Conservation (phyloP, 257 asterid species). For the Ehretia macrophylla region DNA sequence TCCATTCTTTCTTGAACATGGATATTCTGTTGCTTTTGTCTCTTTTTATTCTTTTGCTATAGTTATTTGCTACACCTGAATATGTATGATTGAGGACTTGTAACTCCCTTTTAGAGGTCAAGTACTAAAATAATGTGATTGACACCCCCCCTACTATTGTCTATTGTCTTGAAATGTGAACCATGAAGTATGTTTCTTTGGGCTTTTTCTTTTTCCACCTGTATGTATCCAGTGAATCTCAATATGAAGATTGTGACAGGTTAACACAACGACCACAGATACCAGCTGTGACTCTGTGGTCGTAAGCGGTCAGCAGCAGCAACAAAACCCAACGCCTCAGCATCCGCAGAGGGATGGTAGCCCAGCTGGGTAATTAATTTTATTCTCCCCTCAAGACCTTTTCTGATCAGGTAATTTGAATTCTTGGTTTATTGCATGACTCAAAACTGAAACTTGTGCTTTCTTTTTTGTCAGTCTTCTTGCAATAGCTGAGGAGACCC, state of each 20-base stretch:
- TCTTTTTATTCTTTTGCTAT: too few species aligned
- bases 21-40: too few species aligned
- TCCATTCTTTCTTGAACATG: too few species aligned
- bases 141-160: too few species aligned
- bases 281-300: slow-evolving; percentile 96
- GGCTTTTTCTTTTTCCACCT: too few species aligned
- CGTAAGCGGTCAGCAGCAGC: slow-evolving; percentile 6
- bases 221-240: too few species aligned
- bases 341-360: slow-evolving; percentile 89
- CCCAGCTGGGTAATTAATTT: slow-evolving; percentile 95
- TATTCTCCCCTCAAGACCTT: neutral
- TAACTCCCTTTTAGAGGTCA: too few species aligned
- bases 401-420: neutral
- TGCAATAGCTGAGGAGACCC: slow-evolving; percentile 98
- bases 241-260: neutral
- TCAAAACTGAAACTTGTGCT: neutral
- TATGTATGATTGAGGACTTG: too few species aligned
- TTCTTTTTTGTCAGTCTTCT: slow-evolving; percentile 54
- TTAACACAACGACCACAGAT: slow-evolving; percentile 64
- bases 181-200: too few species aligned
- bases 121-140: too few species aligned
- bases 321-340: slow-evolving; percentile 43
- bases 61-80: too few species aligned
- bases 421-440: neutral
- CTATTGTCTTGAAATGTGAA: too few species aligned